These are phyloP conservation scores for Chrysosporium queenslandicum DNA, from an alignment of 2,329 filamentous ascomycete genomes.

Conservation along the genomic window DNA sequence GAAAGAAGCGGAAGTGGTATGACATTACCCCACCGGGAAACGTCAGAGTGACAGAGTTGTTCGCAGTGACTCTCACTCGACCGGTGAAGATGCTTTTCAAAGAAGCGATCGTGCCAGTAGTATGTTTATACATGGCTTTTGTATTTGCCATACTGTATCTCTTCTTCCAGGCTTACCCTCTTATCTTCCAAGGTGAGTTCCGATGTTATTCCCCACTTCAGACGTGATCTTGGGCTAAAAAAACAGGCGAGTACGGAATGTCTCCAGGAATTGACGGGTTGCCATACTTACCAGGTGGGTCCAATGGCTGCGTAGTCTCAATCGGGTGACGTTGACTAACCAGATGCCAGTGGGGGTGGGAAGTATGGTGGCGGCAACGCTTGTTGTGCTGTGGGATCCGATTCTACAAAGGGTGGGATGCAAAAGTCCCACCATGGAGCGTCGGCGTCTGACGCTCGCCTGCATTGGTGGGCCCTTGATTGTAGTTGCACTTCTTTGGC, in stretches of 20 bases:
- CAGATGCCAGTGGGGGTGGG: slow-evolving; percentile 8
- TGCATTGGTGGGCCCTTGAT: slow-evolving; percentile 57
- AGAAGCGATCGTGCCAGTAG: slow-evolving; percentile 20
- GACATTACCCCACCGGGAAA: slow-evolving; percentile 7
- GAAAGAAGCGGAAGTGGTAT: slow-evolving; percentile 8
- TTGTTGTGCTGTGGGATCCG: slow-evolving; percentile 11
- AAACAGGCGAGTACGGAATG: slow-evolving; percentile 13
- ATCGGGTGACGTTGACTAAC: neutral
- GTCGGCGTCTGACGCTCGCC: slow-evolving; percentile 59
- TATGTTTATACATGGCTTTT: slow-evolving; percentile 20
- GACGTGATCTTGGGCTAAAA: neutral
- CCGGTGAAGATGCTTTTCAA: slow-evolving; percentile 19
- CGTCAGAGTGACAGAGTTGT: slow-evolving; percentile 7
- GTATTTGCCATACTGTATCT: slow-evolving; percentile 18
- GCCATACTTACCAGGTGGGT: slow-evolving; percentile 14
- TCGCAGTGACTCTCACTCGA: slow-evolving; percentile 17
- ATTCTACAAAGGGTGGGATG: neutral
- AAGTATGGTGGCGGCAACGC: slow-evolving; percentile 2
- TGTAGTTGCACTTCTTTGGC: slow-evolving; percentile 45
- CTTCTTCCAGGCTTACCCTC: slow-evolving; percentile 14
- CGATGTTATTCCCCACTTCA: neutral
- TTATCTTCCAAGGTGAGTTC: slow-evolving; percentile 8
- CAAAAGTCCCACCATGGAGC: slow-evolving; percentile 26
- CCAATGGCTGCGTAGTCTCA: neutral
- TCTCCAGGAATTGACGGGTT: slow-evolving; percentile 12